Conservation (phyloP, 2,329 filamentous ascomycete genomes). For the Sclerotinia subarctica region DNA sequence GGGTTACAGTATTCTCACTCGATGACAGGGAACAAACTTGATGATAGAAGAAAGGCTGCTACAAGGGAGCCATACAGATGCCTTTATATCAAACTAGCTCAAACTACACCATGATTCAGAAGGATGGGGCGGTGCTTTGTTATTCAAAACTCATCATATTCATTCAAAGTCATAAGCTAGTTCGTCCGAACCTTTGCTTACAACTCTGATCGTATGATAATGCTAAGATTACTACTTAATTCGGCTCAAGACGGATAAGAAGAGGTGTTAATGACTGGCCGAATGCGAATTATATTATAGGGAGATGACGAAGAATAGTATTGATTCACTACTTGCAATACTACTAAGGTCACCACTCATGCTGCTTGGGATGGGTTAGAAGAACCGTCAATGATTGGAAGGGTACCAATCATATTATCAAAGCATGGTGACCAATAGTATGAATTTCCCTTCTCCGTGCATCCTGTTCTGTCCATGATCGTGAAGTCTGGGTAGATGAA, state of each 20-base stretch:
- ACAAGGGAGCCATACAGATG: neutral
- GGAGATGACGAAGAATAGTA: neutral
- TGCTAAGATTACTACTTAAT: conserved; percentile 1
- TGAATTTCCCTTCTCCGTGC: neutral
- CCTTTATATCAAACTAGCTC: neutral
- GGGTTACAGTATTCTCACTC: neutral
- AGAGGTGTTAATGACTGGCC: neutral
- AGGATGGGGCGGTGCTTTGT: neutral
- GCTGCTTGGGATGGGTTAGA: neutral
- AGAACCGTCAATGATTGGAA: neutral
- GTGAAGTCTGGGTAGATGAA: too few species aligned
- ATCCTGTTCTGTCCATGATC: neutral
- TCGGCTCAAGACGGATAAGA: neutral
- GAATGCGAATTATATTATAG: neutral
- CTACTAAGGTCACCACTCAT: neutral
- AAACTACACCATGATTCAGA: neutral
- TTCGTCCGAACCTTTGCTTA: neutral
- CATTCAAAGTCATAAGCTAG: conserved; percentile 4
- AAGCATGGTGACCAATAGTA: neutral
- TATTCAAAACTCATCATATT: neutral
- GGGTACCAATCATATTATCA: neutral
- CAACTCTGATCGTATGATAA: neutral
- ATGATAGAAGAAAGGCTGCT: neutral
- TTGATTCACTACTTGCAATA: neutral
- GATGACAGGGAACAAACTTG: neutral